A percentile compares a stretch with the other conserved stretches of the same genome.
phyloP scores from a whole-genome alignment of 192 early-diverging fungal species.

The Umbelopsis ramanniana region DNA sequence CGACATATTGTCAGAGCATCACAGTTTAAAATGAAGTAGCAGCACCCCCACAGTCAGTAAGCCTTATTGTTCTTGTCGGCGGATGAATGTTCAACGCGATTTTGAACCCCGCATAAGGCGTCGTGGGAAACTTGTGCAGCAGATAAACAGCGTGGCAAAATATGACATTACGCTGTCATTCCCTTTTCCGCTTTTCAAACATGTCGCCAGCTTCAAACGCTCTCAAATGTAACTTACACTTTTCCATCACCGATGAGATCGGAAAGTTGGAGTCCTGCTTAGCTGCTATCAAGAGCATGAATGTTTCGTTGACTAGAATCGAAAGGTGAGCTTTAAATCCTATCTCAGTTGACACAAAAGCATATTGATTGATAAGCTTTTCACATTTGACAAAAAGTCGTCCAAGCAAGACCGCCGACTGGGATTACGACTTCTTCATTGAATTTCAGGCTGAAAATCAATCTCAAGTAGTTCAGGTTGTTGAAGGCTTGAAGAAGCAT shows the following conservation, averaged over 20 bases:
- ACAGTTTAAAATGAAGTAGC: too few relatives aligned
- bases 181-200: not conserved
- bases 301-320: slow-evolving; percentile 91
- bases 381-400: slow-evolving; percentile 50
- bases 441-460: slow-evolving; percentile 77
- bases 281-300: slow-evolving; percentile 64
- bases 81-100: not conserved
- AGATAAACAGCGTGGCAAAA: slow-evolving; percentile 7
- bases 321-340: slow-evolving; percentile 68
- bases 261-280: slow-evolving; percentile 88
- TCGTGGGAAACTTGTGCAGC: not conserved
- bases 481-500: slow-evolving; percentile 65
- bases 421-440: slow-evolving; percentile 93
- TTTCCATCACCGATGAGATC: slow-evolving; percentile 83
- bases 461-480: slow-evolving; percentile 63
- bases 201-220: slow-evolving; percentile 20
- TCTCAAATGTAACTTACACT: slow-evolving; percentile 48
- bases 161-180: not conserved
- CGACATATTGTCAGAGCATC: too few relatives aligned
- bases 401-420: slow-evolving; percentile 76
- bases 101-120: not conserved
- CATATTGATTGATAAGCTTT: not conserved
- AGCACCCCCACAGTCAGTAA: too few relatives aligned
- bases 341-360: not conserved
- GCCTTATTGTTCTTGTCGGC: not conserved